These are phyloP conservation scores for Ceratocystis albifundus DNA, from an alignment of 2,329 filamentous ascomycete genomes.

Conservation along the genomic window DNA sequence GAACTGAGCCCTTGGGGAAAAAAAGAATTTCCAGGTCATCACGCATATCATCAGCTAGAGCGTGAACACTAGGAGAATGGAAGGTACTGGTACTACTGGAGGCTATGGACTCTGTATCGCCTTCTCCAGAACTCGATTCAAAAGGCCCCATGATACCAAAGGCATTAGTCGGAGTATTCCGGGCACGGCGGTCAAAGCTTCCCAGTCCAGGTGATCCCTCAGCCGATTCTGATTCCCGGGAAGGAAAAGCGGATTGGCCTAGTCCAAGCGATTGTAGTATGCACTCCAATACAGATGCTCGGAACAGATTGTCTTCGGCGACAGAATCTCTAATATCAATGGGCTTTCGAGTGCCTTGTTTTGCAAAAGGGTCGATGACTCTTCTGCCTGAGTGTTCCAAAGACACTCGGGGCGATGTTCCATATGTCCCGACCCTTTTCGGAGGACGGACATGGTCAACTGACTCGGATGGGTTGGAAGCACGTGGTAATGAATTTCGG, in stretches of 20 bases:
- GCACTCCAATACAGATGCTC: conserved; percentile 82
- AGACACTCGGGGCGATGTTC: conserved; percentile 13
- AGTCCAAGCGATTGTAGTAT: conserved; percentile 91
- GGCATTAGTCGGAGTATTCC: conserved; percentile 47
- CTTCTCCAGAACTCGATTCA: conserved; percentile 58
- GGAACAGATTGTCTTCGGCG: conserved; percentile 80
- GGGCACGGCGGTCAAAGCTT: conserved; percentile 29
- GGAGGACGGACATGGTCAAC: not conserved
- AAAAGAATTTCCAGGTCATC: conserved; percentile 95
- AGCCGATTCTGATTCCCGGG: conserved; percentile 59
- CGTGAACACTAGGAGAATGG: conserved; percentile 52
- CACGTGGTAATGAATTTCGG: conserved; percentile 26
- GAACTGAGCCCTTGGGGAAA: conserved; percentile 85
- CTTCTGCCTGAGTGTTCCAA: conserved; percentile 16
- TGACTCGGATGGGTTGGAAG: not conserved
- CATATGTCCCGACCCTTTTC: conserved; percentile 17
- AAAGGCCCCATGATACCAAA: conserved; percentile 86
- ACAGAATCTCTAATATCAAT: conserved; percentile 66
- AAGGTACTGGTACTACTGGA: conserved; percentile 54
- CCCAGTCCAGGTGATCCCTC: conserved; percentile 71
- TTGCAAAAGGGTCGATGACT: conserved; percentile 22
- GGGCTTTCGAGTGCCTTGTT: conserved; percentile 21
- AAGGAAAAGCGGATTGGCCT: conserved; percentile 52
- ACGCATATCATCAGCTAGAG: conserved; percentile 65
- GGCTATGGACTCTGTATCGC: conserved; percentile 74